Base-by-base conservation (phyloP, 192 early-diverging fungal genomes). In the Backusella mclennaniae region DNA sequence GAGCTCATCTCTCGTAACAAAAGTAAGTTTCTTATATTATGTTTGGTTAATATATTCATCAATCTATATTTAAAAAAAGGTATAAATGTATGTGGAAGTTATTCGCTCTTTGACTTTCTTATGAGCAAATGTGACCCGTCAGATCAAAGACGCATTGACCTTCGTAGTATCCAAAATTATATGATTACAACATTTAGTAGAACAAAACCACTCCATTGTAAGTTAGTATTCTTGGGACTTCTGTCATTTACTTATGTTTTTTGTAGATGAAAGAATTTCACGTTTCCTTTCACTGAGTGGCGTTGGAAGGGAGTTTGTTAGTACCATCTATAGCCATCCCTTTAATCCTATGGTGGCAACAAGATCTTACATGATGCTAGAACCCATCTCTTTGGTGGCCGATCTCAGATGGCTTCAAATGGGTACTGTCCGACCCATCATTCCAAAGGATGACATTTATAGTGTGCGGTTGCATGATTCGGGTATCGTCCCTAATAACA, bases 281-380 rank as follows among this genome's bases (percentile, higher is more conserved):
- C 82, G 85, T 66, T 85, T 84, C 69, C 93, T 94, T 77, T 78
- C 84, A 1, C 83, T 84, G 49, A 89, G 91, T 75, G 80, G 93
- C 9, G 76, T 96, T 56, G 90, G 90, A 39, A 87, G 90, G 39
- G 84, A 87, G 6, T 85, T 89, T 33, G 85, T 96, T 63, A 92
- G 90, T 68, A 87, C 90, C 38, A 82, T 92, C 42, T 96, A 95
- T 79, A 90, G 92, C 73, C 90, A 93, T 35, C 80, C 85, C 41
- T 85, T 93, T 75, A 96, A 96, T 75, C 90, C 94, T 1, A 91
- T 93, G 82, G 83, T 96, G 70, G 88, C 94, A 7, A 91, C 94
- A 0, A 84, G 94, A 9, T 93, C 90, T 0, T 95, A 96, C 76
- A 92, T 94, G 86, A 88, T 87, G 21, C 85, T 90, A 68, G 89